These are phyloP conservation scores for Hamigera avellanea DNA, from an alignment of 495 filamentous ascomycete genomes.

Conservation along the genomic window DNA sequence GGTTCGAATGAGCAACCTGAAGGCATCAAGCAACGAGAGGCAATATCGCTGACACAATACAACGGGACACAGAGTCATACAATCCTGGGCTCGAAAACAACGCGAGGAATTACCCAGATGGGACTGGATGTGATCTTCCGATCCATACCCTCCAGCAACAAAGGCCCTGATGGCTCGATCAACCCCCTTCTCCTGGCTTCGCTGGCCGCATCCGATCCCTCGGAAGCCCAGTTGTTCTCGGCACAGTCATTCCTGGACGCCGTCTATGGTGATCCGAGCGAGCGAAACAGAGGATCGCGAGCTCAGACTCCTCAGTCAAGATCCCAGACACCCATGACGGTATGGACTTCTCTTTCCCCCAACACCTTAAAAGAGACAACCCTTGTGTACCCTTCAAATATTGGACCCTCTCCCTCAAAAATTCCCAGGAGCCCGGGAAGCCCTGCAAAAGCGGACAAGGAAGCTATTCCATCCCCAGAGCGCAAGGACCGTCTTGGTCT, in stretches of 20 bases:
- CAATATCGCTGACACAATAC: constrained; percentile 10
- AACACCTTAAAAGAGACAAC: constrained; percentile 13
- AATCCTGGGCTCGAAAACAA: constrained; percentile 78
- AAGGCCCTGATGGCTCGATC: constrained; percentile 45
- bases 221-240: constrained; percentile 71
- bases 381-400: constrained; percentile 10
- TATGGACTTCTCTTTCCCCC: constrained; percentile 24
- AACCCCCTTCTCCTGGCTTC: constrained; percentile 54
- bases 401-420: constrained; percentile 17
- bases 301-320: constrained; percentile 59
- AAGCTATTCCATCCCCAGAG: constrained; percentile 1
- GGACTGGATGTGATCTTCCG: constrained; percentile 81
- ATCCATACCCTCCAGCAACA: constrained; percentile 55
- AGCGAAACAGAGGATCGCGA: constrained; percentile 53
- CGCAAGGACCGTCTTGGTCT: constrained; percentile 3
- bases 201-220: constrained; percentile 62
- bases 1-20: constrained; percentile 38
- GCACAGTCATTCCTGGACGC: constrained; percentile 70
- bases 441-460: constrained; percentile 4
- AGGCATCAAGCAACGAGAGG: too few relatives aligned
- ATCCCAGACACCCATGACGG: constrained; percentile 33
- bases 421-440: constrained; percentile 14
- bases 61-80: constrained; percentile 72
- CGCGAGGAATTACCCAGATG: constrained; percentile 86
- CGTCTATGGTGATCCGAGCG: constrained; percentile 56